Percentiles rank a stretch among this genome's conserved stretches.
These are phyloP conservation scores for Apiotrichum siamense DNA, from an alignment of 1,284 basidiomycete genomes.

Conservation along the genomic window DNA sequence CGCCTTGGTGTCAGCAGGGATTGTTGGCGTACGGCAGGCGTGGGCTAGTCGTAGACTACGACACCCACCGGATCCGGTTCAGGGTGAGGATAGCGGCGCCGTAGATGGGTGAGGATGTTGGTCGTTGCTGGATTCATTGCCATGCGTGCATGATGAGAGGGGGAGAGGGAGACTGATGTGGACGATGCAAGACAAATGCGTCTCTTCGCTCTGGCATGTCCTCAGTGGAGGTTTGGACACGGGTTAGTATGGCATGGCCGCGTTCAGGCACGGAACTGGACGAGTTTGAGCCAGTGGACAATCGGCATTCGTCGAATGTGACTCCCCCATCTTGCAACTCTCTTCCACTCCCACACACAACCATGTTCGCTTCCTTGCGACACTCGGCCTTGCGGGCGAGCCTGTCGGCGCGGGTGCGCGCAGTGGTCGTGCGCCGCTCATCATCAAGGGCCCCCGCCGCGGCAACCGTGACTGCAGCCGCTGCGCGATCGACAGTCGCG, in stretches of 20 bases:
- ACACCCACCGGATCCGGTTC: constrained; percentile 30
- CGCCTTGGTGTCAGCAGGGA: constrained; percentile 18
- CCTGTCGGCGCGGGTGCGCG: not conserved
- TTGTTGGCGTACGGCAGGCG: no score
- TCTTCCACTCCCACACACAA: not conserved
- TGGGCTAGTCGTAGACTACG: not conserved
- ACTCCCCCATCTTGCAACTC: not conserved
- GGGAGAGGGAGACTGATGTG: not conserved
- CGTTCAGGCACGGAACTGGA: no score
- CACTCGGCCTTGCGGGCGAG: not conserved
- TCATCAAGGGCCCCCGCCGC: no score
- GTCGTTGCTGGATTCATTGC: not conserved
- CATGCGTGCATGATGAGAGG: not conserved
- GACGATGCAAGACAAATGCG: not conserved
- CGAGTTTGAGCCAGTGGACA: not conserved
- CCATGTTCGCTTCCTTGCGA: not conserved
- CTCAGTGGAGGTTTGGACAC: no score
- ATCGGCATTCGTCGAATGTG: not conserved
- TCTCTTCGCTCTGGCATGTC: no score
- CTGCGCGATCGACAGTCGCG: no score
- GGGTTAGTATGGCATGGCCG: no score
- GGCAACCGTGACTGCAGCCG: no score
- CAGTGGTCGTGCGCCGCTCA: not conserved
- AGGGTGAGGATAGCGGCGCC: constrained; percentile 29
- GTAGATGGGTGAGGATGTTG: constrained; percentile 16